These are phyloP conservation scores for Metarhizium brunneum DNA, from an alignment of 2,329 filamentous ascomycete genomes.

Conservation along the genomic window DNA sequence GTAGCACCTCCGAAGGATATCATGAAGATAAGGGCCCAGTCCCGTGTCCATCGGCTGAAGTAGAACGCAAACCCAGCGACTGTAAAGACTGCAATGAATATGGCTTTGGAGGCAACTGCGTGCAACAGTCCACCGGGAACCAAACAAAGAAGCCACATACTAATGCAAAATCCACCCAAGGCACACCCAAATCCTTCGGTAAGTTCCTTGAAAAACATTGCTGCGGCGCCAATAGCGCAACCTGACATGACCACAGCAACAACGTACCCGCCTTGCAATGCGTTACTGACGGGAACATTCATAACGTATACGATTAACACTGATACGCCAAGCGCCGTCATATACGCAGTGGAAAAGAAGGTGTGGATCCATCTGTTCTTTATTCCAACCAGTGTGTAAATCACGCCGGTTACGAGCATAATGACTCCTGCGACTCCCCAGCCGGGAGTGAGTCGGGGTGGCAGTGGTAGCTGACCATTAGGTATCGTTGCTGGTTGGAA, in stretches of 20 bases:
- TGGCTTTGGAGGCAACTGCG: slow-evolving; percentile 51
- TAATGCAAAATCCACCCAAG: slow-evolving; percentile 75
- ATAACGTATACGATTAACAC: slow-evolving; percentile 86
- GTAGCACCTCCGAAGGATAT: slow-evolving; percentile 80
- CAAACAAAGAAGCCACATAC: slow-evolving; percentile 84
- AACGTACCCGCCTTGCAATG: slow-evolving; percentile 77
- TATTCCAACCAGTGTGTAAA: slow-evolving; percentile 70
- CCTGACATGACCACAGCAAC: slow-evolving; percentile 69
- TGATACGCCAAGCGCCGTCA: slow-evolving; percentile 63
- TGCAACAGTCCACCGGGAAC: slow-evolving; percentile 66
- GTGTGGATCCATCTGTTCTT: slow-evolving; percentile 73
- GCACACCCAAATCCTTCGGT: slow-evolving; percentile 75
- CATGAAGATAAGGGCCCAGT: slow-evolving; percentile 65
- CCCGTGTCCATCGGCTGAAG: slow-evolving; percentile 67
- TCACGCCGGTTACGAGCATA: slow-evolving; percentile 61
- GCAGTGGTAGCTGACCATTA: slow-evolving; percentile 54
- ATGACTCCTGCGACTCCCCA: slow-evolving; percentile 71
- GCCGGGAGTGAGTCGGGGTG: slow-evolving; percentile 69
- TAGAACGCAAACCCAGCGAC: slow-evolving; percentile 62
- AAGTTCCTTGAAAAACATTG: slow-evolving; percentile 74
- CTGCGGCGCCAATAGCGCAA: slow-evolving; percentile 60
- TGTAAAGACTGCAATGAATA: slow-evolving; percentile 68
- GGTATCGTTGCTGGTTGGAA: slow-evolving; percentile 33
- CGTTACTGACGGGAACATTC: slow-evolving; percentile 64
- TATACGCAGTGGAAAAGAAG: slow-evolving; percentile 69